Conservation (phyloP, 2,329 filamentous ascomycete species). For the Claviceps sp. region DNA sequence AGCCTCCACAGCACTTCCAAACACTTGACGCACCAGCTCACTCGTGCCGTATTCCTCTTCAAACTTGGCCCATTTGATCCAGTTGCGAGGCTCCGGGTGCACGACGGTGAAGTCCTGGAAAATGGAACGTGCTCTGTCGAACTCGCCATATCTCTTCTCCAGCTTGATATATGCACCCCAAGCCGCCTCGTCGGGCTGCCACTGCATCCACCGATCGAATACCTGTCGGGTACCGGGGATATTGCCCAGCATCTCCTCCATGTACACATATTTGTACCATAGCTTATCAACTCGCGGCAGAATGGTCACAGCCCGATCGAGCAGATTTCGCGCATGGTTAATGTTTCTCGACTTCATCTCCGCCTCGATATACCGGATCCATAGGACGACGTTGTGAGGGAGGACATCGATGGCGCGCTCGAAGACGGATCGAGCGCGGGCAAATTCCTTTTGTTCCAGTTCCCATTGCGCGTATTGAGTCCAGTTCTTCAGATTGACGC, state of each 20-base stretch:
- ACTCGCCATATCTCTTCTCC: slow-evolving; percentile 90
- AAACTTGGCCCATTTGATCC: slow-evolving; percentile 98
- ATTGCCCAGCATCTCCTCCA: slow-evolving; percentile 96
- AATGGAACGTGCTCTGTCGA: slow-evolving; percentile 76
- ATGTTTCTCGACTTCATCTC: slow-evolving; percentile 93
- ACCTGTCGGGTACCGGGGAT: slow-evolving; percentile 84
- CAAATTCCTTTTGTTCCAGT: slow-evolving; percentile 94
- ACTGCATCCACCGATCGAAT: slow-evolving; percentile 96
- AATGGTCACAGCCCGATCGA: slow-evolving; percentile 89
- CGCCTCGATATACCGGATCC: slow-evolving; percentile 87
- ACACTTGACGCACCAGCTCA: slow-evolving; percentile 84
- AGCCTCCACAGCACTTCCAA: slow-evolving; percentile 74
- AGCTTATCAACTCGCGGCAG: slow-evolving; percentile 86
- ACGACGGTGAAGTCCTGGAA: slow-evolving; percentile 84
- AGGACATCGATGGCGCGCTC: slow-evolving; percentile 90
- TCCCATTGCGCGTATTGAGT: slow-evolving; percentile 96
- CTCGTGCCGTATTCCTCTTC: slow-evolving; percentile 92
- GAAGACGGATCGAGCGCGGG: slow-evolving; percentile 81
- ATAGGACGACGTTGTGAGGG: slow-evolving; percentile 71
- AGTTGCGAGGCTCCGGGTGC: slow-evolving; percentile 88
- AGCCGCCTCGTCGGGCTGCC: slow-evolving; percentile 91
- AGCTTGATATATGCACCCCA: slow-evolving; percentile 96
- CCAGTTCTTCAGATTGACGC: slow-evolving; percentile 98
- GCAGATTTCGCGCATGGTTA: slow-evolving; percentile 87
- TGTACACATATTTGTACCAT: slow-evolving; percentile 99